Percentiles rank a stretch among this genome's conserved stretches.
These are phyloP conservation scores for Mortierella sp. DNA, from an alignment of 371 early-diverging fungal genomes.

Conservation along the genomic window DNA sequence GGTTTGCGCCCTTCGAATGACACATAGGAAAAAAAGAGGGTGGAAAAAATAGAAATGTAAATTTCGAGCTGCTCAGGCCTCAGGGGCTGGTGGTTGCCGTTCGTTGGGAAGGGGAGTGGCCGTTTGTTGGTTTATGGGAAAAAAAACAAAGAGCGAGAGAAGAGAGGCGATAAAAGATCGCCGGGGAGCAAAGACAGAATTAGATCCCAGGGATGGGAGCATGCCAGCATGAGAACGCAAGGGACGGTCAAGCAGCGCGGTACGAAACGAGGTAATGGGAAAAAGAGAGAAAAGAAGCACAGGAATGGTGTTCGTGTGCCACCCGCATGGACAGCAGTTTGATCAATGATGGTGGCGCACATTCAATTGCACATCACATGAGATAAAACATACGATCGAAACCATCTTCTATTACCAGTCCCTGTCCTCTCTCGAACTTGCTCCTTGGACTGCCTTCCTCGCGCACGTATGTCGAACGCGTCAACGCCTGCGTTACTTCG, in stretches of 20 bases:
- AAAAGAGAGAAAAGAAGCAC: neutral
- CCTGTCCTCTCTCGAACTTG: neutral
- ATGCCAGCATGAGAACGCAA: neutral
- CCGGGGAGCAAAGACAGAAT: neutral
- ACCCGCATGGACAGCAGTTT: neutral
- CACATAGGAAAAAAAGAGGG: neutral
- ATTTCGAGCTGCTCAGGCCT: neutral
- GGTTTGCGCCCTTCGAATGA: neutral
- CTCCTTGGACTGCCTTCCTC: neutral
- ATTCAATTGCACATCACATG: neutral
- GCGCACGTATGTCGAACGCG: conserved; percentile 13
- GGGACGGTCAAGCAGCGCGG: neutral
- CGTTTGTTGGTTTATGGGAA: neutral
- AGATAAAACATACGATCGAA: neutral
- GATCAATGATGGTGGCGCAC: neutral
- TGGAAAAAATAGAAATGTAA: conserved; percentile 4
- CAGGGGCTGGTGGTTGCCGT: neutral
- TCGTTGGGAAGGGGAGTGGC: neutral
- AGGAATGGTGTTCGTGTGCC: neutral
- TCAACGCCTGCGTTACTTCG: conserved; percentile 4
- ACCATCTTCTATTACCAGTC: conserved; percentile 1
- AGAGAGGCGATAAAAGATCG: neutral
- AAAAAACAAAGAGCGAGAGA: neutral
- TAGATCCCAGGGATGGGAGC: neutral
- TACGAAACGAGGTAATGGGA: neutral